Conservation (phyloP, 441 rosid genomes). For the Isatis lusitanica region DNA sequence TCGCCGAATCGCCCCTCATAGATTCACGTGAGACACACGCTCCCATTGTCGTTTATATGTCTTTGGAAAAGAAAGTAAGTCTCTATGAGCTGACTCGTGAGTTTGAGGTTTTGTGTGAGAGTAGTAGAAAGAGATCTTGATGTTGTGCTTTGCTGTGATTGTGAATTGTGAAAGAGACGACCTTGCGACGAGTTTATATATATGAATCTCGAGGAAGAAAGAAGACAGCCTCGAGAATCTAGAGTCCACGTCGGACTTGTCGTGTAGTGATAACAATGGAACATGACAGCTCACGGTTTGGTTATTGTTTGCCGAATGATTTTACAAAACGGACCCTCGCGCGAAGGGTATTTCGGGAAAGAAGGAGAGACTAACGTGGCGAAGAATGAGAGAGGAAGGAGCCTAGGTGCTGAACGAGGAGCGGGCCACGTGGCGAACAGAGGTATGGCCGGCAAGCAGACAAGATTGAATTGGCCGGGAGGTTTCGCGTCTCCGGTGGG, state of each 20-base stretch:
- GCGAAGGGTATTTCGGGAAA: constrained; percentile 21
- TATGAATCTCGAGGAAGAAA: neutral
- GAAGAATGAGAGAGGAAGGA: constrained; percentile 17
- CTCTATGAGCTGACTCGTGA: neutral
- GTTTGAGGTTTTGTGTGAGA: neutral
- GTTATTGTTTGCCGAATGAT: neutral
- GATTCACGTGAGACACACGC: constrained; percentile 63
- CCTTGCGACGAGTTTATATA: constrained; percentile 18
- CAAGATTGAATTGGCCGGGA: constrained; percentile 24
- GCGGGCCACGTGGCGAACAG: constrained; percentile 28
- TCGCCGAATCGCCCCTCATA: constrained; percentile 54
- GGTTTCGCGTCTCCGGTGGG: constrained; percentile 25
- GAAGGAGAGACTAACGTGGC: constrained; percentile 24
- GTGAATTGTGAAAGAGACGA: constrained; percentile 23
- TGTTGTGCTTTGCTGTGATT: constrained; percentile 7
- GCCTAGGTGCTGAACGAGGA: constrained; percentile 27
- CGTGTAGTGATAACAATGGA: constrained; percentile 7
- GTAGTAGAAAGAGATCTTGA: neutral
- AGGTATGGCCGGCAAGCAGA: constrained; percentile 17
- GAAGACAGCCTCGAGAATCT: constrained; percentile 29
- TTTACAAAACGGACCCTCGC: neutral
- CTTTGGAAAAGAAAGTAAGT: neutral
- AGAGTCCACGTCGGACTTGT: constrained; percentile 25
- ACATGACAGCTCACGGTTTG: constrained; percentile 25
- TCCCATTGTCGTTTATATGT: constrained; percentile 47